Evolutionary conservation across 495 filamentous ascomycete genomes (phyloP).

Genomic region (Aspergillus ostianus): DNA sequence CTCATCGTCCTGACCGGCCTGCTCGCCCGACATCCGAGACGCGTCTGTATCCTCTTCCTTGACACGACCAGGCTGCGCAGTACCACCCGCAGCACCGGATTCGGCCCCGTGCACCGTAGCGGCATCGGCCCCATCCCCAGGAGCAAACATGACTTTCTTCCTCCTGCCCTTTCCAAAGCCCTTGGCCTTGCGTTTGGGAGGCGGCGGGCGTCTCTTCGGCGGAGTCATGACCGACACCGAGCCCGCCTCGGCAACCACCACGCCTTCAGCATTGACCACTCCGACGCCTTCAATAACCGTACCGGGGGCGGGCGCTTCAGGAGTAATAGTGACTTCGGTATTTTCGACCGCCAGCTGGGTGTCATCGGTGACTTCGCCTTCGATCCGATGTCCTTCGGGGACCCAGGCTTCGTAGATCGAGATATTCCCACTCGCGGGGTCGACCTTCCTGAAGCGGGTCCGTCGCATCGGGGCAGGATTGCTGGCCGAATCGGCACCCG

Average conservation of each 20-base stretch:
- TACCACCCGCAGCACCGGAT: constrained; percentile 20
- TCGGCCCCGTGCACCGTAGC: constrained; percentile 33
- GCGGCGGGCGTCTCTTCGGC: constrained; percentile 64
- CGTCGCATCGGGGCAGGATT: constrained; percentile 57
- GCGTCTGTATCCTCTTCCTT: constrained; percentile 38
- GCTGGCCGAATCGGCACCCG: constrained; percentile 41
- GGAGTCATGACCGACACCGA: constrained; percentile 43
- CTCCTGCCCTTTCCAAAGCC: constrained; percentile 65
- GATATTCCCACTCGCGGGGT: constrained; percentile 70
- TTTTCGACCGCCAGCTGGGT: constrained; percentile 33
- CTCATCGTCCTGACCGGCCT: constrained; percentile 44
- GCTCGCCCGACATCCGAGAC: constrained; percentile 35
- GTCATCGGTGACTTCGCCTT: constrained; percentile 72
- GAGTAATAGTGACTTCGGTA: constrained; percentile 34
- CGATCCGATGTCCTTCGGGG: constrained; percentile 74
- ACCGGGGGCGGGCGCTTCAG: constrained; percentile 53
- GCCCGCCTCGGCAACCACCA: constrained; percentile 55
- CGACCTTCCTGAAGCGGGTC: constrained; percentile 73
- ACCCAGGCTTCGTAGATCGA: constrained; percentile 79
- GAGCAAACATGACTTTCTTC: constrained; percentile 59
- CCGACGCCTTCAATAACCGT: constrained; percentile 61
- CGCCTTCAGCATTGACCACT: constrained; percentile 59
- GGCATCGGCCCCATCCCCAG: constrained; percentile 43
- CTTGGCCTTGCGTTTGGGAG: constrained; percentile 73
- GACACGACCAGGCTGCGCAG: constrained; percentile 12